Evolutionary conservation across 2,329 filamentous ascomycete species (phyloP), one percentile per base, ranked within the genome.

Genomic region (Botrytis elliptica): DNA sequence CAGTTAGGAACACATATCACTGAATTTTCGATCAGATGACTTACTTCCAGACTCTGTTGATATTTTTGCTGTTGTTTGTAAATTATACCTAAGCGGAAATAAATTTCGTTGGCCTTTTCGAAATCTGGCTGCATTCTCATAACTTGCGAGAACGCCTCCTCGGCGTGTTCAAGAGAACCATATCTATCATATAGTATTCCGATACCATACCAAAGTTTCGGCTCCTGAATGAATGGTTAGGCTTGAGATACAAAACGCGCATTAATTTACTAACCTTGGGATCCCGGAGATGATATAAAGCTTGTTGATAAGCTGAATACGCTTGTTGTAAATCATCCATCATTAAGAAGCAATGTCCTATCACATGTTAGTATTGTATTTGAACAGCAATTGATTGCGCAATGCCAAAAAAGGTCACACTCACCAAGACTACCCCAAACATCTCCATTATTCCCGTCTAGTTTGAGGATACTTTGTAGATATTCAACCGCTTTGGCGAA

Each of bases 41-140:
- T 79, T 86, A 97, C 95, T 84, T 98, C 96, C 64, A 98, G 86
- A 86, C 95, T 98, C 81, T 97, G 92, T 70, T 87, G 87, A 82
- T 95, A 99, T 82, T 98, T 98, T 75, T 95, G 92, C 82, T 98
- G 96, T 80, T 98, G 95, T 83, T 99, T 99, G 86, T 98, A 98
- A 77, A 99, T 98, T 85, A 99, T 99, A n/a, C 96, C 96, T 14
- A 99, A 88, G 42, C 96, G 90, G 84, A 99, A 99, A 83, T 98
- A 99, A 71, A 99, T 98, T 82, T 99, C 96, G 80, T 98, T 98
- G 73, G 95, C 95, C 87, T 99, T 99, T 81, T 99, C 96, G 78
- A 98, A 98, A 79, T 94, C 92, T 7, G 95, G 96, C 80, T 97
- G 92, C 92, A 99, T 98, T 78, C 94, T 92, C 96, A 99, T 98